Evolutionary conservation across 2,329 filamentous ascomycete species (phyloP).

Genomic region (Pleurostoma richardsiae): DNA sequence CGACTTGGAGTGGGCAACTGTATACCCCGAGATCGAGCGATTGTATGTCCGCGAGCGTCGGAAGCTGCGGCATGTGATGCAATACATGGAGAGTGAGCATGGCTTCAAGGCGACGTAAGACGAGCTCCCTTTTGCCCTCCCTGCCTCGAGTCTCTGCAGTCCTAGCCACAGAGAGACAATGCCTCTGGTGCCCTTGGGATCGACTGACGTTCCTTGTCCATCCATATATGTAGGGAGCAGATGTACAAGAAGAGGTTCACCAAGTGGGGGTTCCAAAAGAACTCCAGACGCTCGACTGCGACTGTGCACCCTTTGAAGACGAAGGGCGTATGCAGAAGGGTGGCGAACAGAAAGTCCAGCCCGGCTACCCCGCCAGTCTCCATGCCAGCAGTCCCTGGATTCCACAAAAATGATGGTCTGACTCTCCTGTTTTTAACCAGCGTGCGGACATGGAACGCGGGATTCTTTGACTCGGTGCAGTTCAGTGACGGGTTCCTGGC

Average conservation of each 20-base stretch:
- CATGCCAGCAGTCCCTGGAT: background rate
- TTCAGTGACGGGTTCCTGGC: background rate
- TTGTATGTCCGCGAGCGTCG: slow-evolving; percentile 14
- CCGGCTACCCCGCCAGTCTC: background rate
- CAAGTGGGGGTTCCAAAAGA: slow-evolving; percentile 15
- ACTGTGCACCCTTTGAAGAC: too few relatives aligned
- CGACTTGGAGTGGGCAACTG: slow-evolving; percentile 12
- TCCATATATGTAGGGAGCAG: slow-evolving; percentile 11
- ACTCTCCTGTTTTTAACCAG: slow-evolving; percentile 4
- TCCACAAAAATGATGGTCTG: background rate
- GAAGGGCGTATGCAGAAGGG: too few relatives aligned
- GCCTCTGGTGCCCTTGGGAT: too few relatives aligned
- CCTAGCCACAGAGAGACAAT: too few relatives aligned
- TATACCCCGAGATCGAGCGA: slow-evolving; percentile 13
- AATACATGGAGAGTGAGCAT: slow-evolving; percentile 11
- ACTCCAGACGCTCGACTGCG: slow-evolving; percentile 1
- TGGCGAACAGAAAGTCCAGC: too few relatives aligned
- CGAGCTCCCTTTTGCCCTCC: too few relatives aligned
- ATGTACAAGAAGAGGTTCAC: slow-evolving; percentile 19
- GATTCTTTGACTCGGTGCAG: slow-evolving; percentile 6
- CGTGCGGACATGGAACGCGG: slow-evolving; percentile 5
- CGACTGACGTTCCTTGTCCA: too few relatives aligned
- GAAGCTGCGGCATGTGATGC: slow-evolving; percentile 14
- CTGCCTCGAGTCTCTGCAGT: background rate
- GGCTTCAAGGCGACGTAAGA: slow-evolving; percentile 15